These are phyloP conservation scores for Plantago ovata DNA, from an alignment of 257 asterid species.

Conservation along the genomic window DNA sequence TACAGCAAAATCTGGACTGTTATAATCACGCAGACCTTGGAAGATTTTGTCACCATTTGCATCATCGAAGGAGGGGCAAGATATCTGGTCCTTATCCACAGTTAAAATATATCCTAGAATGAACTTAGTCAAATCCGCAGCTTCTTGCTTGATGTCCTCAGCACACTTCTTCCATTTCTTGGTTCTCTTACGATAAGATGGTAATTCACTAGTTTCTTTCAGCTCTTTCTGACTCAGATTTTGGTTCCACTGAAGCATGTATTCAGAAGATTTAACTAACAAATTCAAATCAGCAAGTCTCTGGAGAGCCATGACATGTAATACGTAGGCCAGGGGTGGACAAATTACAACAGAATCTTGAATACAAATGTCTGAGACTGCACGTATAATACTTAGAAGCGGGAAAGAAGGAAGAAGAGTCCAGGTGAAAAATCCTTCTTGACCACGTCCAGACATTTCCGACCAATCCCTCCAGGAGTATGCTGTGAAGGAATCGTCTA, in stretches of 20 bases:
- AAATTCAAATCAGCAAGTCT: conserved; percentile 73
- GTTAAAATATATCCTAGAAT: conserved; percentile 44
- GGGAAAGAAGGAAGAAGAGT: conserved; percentile 51
- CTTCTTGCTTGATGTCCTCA: conserved; percentile 57
- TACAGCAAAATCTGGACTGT: conserved; percentile 34
- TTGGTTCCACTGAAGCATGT: conserved; percentile 55
- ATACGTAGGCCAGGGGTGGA: conserved; percentile 61
- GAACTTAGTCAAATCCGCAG: conserved; percentile 51
- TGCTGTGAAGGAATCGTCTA: conserved; percentile 53
- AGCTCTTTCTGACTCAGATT: conserved; percentile 28
- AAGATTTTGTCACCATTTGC: conserved; percentile 27
- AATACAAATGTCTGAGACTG: conserved; percentile 46
- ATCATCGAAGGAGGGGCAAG: conserved; percentile 25
- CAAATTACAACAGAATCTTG: conserved; percentile 46
- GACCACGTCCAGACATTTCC: conserved; percentile 43
- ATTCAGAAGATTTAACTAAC: conserved; percentile 56
- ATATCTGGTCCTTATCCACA: conserved; percentile 34
- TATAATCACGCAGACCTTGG: conserved; percentile 31
- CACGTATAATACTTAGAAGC: conserved; percentile 51
- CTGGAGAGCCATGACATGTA: conserved; percentile 70
- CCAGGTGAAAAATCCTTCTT: conserved; percentile 65
- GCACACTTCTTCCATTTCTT: conserved; percentile 47
- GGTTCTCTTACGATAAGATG: conserved; percentile 40
- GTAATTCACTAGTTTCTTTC: conserved; percentile 37
- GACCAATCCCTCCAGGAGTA: conserved; percentile 74